phyloP scores from a whole-genome alignment of 2,329 filamentous ascomycete genomes.

The Akanthomyces lecanii region DNA sequence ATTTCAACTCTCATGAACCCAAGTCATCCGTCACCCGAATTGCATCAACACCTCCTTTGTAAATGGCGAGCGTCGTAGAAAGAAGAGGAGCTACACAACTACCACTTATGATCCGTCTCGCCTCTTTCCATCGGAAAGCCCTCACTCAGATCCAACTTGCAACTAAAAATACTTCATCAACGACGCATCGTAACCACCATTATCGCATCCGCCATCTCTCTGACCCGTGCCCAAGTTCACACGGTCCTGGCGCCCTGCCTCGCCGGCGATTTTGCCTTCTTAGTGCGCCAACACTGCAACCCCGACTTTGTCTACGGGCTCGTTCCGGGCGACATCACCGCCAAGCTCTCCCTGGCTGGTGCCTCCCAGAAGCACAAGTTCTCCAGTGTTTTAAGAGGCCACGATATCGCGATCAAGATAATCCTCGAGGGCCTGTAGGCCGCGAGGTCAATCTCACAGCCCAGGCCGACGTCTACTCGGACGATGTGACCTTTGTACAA shows the following conservation, averaged over 20 bases:
- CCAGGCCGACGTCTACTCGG: too few species aligned
- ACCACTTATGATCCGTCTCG: too few species aligned
- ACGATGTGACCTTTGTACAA: too few species aligned
- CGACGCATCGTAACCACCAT: neutral
- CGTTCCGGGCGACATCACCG: neutral
- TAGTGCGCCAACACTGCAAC: neutral
- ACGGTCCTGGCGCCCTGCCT: neutral
- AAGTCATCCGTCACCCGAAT: too few species aligned
- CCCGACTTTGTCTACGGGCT: neutral
- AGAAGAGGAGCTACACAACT: too few species aligned
- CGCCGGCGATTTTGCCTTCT: neutral
- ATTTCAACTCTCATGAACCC: too few species aligned
- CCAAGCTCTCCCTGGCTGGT: neutral
- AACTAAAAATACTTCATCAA: neutral
- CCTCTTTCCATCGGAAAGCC: too few species aligned
- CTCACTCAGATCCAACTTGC: too few species aligned
- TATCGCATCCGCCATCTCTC: neutral
- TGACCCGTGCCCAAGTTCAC: neutral
- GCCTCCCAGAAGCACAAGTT: neutral
- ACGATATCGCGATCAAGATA: neutral
- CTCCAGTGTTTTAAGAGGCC: neutral
- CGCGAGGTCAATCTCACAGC: neutral
- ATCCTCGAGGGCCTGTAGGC: neutral
- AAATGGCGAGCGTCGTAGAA: too few species aligned
- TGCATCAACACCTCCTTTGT: too few species aligned